A percentile compares a stretch with the other conserved stretches of the same genome.
These are phyloP conservation scores for Exophiala phaeomuriformis DNA, from an alignment of 2,329 filamentous ascomycete species.

Conservation along the genomic window DNA sequence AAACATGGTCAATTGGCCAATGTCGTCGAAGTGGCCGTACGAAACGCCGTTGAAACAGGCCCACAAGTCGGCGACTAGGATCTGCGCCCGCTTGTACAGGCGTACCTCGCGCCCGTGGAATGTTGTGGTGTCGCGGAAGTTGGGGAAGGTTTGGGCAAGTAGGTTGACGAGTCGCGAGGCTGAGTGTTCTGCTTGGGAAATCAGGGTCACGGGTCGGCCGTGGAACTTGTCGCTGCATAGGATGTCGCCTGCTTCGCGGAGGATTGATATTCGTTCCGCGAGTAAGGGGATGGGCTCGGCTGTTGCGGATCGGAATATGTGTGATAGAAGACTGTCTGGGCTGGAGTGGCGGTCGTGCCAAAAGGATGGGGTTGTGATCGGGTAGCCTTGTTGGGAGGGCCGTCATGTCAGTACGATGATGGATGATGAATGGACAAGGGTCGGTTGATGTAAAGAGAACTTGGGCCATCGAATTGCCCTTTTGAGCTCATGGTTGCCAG, in stretches of 20 bases:
- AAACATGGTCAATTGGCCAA: slow-evolving; percentile 90
- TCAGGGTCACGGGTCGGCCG: slow-evolving; percentile 64
- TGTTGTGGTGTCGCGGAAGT: slow-evolving; percentile 68
- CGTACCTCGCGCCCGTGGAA: slow-evolving; percentile 72
- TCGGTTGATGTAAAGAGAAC: no score
- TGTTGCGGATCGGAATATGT: slow-evolving; percentile 81
- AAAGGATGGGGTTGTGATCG: slow-evolving; percentile 80
- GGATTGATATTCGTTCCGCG: slow-evolving; percentile 64
- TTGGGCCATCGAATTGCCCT: no score
- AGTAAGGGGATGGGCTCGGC: slow-evolving; percentile 82
- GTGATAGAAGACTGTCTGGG: slow-evolving; percentile 62
- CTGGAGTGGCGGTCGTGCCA: slow-evolving; percentile 74
- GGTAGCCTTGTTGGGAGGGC: slow-evolving; percentile 54
- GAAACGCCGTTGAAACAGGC: slow-evolving; percentile 79
- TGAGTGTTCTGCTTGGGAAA: slow-evolving; percentile 67
- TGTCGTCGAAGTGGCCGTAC: slow-evolving; percentile 78
- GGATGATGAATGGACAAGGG: neutral
- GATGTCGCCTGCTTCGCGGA: slow-evolving; percentile 75
- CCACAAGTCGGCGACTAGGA: slow-evolving; percentile 93
- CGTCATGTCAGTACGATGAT: neutral
- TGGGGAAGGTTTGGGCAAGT: slow-evolving; percentile 66
- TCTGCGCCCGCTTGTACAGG: slow-evolving; percentile 90
- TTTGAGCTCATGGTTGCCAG: no score
- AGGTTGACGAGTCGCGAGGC: slow-evolving; percentile 81
- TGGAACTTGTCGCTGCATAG: slow-evolving; percentile 68